Evolutionary conservation across 2,329 filamentous ascomycete species (phyloP), one percentile per base, ranked within the genome.

Genomic region (Verruconis gallopava): DNA sequence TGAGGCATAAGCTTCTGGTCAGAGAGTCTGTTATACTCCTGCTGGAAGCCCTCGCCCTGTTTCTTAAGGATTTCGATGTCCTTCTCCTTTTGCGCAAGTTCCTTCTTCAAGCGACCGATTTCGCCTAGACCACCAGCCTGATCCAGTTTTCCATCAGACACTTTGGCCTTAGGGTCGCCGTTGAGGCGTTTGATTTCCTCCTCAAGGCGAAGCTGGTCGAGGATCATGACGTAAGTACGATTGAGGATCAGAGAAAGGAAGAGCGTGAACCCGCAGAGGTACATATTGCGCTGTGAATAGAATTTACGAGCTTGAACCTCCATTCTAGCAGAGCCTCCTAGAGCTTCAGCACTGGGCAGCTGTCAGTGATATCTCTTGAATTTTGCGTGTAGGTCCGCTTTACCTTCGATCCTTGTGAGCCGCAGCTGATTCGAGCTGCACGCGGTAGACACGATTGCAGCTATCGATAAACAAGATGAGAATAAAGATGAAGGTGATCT

Each of bases 271-370:
- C 91, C 91, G 65, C 91, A 96, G 48, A 98, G 86, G 69, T 98
- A 98, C 91, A 98, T 98, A 78, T 98, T 98, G 65, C 91, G 88
- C 71, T 98, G 89, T 48, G 88, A 94, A 75, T 98, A 98, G 73
- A 98, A 98, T 69, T 98, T 98, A 74, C 91, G 86, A 50, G 91
- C 89, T 66, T 98, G 91, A 40, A 96, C 89, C 68, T 98, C 91
- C 75, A 93, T 86, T 50, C 91, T 89, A 62, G 96, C 91, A 59
- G 85, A 81, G 49, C 91, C 67, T 37, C 65, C 89, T 55, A 95
- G 77, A 46, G 88, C 78, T 40, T 79, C 75, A 44, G 72, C 69
- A 57, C 81, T 77, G 52, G 49, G n/a, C n/a, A n/a, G n/a, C n/a
- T n/a, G n/a, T n/a, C n/a, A n/a, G n/a, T n/a, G n/a, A n/a, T n/a